A percentile compares a stretch with the other conserved stretches of the same genome.
Evolutionary conservation across 78 protist genomes (phyloP).

Genomic region (Planoprotostelium fungivorum): DNA sequence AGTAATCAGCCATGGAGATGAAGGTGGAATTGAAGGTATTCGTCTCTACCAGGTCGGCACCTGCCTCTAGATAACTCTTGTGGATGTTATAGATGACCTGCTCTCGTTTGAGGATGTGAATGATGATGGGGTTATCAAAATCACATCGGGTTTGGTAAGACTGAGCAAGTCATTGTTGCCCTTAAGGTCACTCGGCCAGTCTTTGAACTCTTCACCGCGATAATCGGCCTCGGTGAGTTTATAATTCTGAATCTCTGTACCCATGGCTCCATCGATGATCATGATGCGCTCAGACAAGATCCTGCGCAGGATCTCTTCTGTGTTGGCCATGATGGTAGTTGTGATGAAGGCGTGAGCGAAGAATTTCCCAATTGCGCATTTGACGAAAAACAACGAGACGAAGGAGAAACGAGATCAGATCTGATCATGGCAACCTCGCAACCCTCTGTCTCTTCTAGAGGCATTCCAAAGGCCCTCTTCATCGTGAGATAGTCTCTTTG

Average conservation of each 20-base stretch:
- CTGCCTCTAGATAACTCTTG: slow-evolving; percentile 87
- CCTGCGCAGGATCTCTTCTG: slow-evolving; percentile 7
- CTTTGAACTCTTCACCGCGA: slow-evolving; percentile 84
- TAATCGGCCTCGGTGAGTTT: slow-evolving; percentile 89
- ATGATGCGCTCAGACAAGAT: slow-evolving; percentile 70
- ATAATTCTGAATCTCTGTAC: slow-evolving; percentile 92
- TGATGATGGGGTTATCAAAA: slow-evolving; percentile 15
- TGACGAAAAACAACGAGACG: no score
- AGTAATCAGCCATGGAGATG: slow-evolving; percentile 95
- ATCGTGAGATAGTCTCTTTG: neutral
- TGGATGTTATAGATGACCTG: neutral
- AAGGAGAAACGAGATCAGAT: no score
- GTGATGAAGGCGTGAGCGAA: no score
- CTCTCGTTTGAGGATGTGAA: neutral
- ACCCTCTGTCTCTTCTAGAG: neutral
- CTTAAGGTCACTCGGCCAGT: slow-evolving; percentile 81
- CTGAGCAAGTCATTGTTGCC: slow-evolving; percentile 97
- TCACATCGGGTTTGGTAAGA: slow-evolving; percentile 88
- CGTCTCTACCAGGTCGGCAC: slow-evolving; percentile 97
- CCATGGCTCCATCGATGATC: slow-evolving; percentile 97
- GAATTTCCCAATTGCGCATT: no score
- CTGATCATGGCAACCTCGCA: neutral
- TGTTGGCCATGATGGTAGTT: no score
- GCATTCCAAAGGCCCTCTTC: neutral
- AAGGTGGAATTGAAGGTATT: slow-evolving; percentile 92